Evolutionary conservation across 208 protist species (phyloP).

Genomic region (Kentomonas sorsogonicus): DNA sequence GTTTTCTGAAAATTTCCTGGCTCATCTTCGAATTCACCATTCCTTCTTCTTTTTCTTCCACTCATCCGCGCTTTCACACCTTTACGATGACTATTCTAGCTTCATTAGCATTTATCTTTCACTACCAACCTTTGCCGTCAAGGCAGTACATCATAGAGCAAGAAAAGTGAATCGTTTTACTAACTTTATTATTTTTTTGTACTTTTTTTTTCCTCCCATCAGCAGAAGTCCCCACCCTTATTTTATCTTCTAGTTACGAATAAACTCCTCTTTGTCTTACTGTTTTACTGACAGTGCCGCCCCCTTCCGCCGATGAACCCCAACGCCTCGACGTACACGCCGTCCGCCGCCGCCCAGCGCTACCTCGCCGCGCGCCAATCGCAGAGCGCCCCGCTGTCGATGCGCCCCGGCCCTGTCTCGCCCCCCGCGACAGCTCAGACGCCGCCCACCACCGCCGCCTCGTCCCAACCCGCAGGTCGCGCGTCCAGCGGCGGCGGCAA

Average conservation of each 20-base stretch:
- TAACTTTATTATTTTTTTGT: no score
- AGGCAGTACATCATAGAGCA: no score
- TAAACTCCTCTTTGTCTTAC: no score
- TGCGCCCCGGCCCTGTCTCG: background rate
- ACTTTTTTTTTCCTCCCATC: no score
- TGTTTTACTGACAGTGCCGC: no score
- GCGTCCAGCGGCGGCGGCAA: background rate
- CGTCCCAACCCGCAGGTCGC: no score
- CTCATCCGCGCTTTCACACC: background rate
- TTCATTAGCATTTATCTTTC: no score
- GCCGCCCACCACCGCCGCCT: background rate
- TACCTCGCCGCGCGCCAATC: background rate
- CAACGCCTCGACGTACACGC: conserved; percentile 26
- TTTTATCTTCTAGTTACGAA: no score
- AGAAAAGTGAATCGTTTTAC: no score
- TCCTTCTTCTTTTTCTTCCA: background rate
- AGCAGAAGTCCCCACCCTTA: no score
- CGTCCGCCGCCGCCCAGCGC: conserved; percentile 22
- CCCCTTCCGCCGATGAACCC: conserved; percentile 28
- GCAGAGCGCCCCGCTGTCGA: background rate
- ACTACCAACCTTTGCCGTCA: no score
- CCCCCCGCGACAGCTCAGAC: background rate
- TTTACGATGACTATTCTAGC: background rate
- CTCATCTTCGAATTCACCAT: background rate
- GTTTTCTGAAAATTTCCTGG: background rate